Percentiles rank a stretch among this genome's conserved stretches.
Conservation (phyloP, 345 rosid genomes). For the Lumnitzera littorea region DNA sequence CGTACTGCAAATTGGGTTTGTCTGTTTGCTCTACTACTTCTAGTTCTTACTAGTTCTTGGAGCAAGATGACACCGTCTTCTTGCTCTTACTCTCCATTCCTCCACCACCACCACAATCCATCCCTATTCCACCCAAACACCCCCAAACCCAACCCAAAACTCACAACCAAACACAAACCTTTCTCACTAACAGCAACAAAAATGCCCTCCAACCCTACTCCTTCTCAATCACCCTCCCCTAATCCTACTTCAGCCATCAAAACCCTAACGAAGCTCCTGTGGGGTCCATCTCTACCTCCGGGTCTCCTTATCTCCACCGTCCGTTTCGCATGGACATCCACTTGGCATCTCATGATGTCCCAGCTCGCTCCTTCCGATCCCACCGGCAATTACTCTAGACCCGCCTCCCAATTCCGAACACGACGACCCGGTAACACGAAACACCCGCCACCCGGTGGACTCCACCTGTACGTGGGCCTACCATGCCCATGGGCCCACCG, state of each 20-base stretch:
- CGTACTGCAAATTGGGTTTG: too few species aligned
- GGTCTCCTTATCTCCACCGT: constrained; percentile 74
- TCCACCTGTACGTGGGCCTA: constrained; percentile 85
- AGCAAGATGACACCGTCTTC: too few species aligned
- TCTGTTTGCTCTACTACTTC: too few species aligned
- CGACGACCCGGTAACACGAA: constrained; percentile 21
- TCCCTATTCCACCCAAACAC: too few species aligned
- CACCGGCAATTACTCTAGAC: constrained; percentile 72
- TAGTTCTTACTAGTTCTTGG: too few species aligned
- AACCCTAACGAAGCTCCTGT: constrained; percentile 51
- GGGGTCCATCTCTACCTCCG: constrained; percentile 93
- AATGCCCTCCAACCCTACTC: neutral
- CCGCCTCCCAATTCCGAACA: constrained; percentile 63
- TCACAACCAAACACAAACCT: too few species aligned
- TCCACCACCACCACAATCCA: too few species aligned
- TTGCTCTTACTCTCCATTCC: too few species aligned
- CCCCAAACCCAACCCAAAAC: too few species aligned
- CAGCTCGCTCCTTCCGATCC: constrained; percentile 89
- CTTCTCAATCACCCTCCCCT: constrained; percentile 21
- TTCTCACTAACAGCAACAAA: neutral
- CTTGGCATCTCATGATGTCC: constrained; percentile 89
- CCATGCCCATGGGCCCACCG: constrained; percentile 99
- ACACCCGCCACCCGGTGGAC: constrained; percentile 24
- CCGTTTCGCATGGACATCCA: constrained; percentile 63
- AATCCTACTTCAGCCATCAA: neutral